A percentile compares a stretch with the other conserved stretches of the same genome.
phyloP scores from a whole-genome alignment of 495 filamentous ascomycete genomes.

The Hypomontagnella monticulosa region DNA sequence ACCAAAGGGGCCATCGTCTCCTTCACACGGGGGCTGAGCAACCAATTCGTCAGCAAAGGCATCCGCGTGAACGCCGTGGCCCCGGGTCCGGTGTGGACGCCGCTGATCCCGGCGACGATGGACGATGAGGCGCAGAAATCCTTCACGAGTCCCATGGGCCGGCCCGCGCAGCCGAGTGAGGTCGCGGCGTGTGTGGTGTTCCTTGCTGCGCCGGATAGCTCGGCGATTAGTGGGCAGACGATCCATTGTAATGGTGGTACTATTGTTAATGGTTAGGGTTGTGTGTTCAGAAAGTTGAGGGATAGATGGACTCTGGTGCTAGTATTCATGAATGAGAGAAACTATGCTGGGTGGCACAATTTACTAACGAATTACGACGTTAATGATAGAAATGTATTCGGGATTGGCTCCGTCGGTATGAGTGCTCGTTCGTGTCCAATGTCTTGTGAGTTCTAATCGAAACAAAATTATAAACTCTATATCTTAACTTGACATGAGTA shows the following conservation, averaged over 20 bases:
- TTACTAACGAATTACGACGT: constrained; percentile 18
- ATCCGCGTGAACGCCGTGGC: constrained; percentile 85
- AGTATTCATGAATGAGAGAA: constrained; percentile 1
- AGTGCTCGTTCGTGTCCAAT: too few relatives aligned
- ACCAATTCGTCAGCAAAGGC: constrained; percentile 74
- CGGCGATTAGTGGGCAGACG: constrained; percentile 67
- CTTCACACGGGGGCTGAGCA: constrained; percentile 81
- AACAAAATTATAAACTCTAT: too few relatives aligned
- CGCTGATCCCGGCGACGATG: constrained; percentile 84
- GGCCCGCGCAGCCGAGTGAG: constrained; percentile 80
- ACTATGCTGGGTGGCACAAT: not conserved
- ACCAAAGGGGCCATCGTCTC: constrained; percentile 85
- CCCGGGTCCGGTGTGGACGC: constrained; percentile 87
- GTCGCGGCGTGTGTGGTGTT: constrained; percentile 89
- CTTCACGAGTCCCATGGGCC: constrained; percentile 81
- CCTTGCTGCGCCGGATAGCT: constrained; percentile 78
- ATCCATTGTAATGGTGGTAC: constrained; percentile 77
- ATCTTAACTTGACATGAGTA: too few relatives aligned
- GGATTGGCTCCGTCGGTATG: too few relatives aligned
- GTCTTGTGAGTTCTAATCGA: too few relatives aligned
- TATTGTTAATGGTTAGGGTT: constrained; percentile 65
- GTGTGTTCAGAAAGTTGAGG: not conserved
- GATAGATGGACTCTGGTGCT: not conserved
- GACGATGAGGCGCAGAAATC: constrained; percentile 71
- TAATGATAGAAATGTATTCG: constrained; percentile 5